Percentiles rank a stretch among this genome's conserved stretches.
phyloP scores from a whole-genome alignment of 495 filamentous ascomycete species.

The Cetradonia linearis region DNA sequence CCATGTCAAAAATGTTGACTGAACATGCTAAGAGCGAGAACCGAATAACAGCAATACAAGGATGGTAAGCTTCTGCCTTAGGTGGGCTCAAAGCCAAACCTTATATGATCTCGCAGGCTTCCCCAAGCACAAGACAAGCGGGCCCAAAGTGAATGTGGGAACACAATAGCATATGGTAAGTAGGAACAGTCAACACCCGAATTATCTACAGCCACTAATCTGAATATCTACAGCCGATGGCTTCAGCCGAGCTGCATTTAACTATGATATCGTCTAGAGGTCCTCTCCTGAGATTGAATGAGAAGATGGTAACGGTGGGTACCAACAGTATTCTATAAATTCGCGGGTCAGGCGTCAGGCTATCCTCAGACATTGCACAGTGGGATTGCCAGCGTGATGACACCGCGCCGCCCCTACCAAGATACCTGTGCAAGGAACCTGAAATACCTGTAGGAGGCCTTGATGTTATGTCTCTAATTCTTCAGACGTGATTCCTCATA shows the following conservation, averaged over 20 bases:
- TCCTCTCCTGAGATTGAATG: no score
- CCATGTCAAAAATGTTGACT: not conserved
- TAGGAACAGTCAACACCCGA: not conserved
- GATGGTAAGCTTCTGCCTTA: constrained; percentile 9
- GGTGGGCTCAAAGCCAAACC: not conserved
- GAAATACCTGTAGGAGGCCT: no score
- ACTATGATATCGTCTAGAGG: not conserved
- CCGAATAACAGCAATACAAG: constrained; percentile 14
- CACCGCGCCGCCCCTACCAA: not conserved
- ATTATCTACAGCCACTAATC: not conserved
- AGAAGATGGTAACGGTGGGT: no score
- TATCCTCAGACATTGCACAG: not conserved
- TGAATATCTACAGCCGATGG: constrained; percentile 1
- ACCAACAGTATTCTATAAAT: not conserved
- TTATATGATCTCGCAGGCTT: not conserved
- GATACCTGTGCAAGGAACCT: no score
- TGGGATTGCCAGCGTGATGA: not conserved
- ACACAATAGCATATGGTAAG: constrained; percentile 9
- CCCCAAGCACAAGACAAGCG: constrained; percentile 22
- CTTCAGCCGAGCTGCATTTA: constrained; percentile 12
- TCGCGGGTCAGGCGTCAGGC: not conserved
- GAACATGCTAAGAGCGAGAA: constrained; percentile 13
- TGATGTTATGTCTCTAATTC: no score
- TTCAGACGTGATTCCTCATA: no score
- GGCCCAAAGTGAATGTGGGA: constrained; percentile 16